Evolutionary conservation across 495 filamentous ascomycete genomes (phyloP).

Genomic region (Tirmania nivea): DNA sequence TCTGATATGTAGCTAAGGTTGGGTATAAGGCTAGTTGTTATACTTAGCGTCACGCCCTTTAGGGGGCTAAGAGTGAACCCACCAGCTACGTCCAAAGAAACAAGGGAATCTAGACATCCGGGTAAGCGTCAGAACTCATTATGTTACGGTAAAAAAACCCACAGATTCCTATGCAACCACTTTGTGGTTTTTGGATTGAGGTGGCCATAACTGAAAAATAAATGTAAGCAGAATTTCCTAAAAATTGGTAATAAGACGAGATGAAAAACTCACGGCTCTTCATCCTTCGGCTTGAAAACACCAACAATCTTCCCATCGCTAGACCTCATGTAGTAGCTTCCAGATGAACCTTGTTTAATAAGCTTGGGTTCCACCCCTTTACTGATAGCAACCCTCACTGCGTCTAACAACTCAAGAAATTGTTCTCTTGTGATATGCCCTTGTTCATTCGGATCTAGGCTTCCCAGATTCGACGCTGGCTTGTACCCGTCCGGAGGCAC

Average conservation of each 20-base stretch:
- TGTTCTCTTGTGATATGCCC: slow-evolving; percentile 45
- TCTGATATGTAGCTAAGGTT: slow-evolving; percentile 99
- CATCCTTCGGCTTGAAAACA: slow-evolving; percentile 98
- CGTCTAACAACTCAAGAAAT: slow-evolving; percentile 79
- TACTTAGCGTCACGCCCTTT: slow-evolving; percentile 8
- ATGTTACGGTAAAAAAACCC: background rate
- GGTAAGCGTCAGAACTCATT: background rate
- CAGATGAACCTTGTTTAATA: slow-evolving; percentile 91
- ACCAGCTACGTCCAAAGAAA: slow-evolving; percentile 85
- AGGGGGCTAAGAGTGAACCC: slow-evolving; percentile 4
- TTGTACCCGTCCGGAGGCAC: slow-evolving; percentile 68
- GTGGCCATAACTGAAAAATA: slow-evolving; percentile 15
- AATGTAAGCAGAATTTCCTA: slow-evolving; percentile 3
- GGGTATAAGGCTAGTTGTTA: slow-evolving; percentile 47
- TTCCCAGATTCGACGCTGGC: slow-evolving; percentile 13
- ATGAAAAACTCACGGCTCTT: slow-evolving; percentile 53
- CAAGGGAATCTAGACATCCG: slow-evolving; percentile 45
- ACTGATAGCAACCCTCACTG: slow-evolving; percentile 71
- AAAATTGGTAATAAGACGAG: background rate
- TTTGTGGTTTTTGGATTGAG: slow-evolving; percentile 84
- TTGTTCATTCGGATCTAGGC: slow-evolving; percentile 24
- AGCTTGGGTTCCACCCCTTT: slow-evolving; percentile 81
- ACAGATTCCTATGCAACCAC: slow-evolving; percentile 76
- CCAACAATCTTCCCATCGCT: slow-evolving; percentile 80
- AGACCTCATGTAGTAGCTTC: slow-evolving; percentile 92